phyloP scores from a whole-genome alignment of 805 yeast genomes.

The Sugiyamaella mastotermitis region DNA sequence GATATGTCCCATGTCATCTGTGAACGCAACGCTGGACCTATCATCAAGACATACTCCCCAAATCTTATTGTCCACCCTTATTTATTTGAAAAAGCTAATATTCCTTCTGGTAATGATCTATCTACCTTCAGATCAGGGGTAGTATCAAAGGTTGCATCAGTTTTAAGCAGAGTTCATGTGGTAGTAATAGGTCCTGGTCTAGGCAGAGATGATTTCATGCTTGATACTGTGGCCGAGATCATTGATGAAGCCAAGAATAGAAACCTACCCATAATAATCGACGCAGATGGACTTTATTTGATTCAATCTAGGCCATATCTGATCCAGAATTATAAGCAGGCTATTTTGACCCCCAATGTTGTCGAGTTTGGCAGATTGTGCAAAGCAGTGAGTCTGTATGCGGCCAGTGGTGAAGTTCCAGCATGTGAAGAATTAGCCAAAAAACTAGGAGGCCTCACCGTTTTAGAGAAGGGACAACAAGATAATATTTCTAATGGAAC shows the following conservation, averaged over 20 bases:
- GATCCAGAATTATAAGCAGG: conserved; percentile 48
- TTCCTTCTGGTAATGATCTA: conserved; percentile 26
- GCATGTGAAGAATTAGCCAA: conserved; percentile 36
- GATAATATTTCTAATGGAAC: conserved; percentile 60
- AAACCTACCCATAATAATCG: conserved; percentile 69
- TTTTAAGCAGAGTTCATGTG: conserved; percentile 67
- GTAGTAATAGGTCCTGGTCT: conserved; percentile 91
- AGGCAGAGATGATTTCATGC: conserved; percentile 73
- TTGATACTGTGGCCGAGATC: conserved; percentile 50
- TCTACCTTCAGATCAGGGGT: no score
- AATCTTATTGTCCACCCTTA: conserved; percentile 96
- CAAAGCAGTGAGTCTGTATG: conserved; percentile 35
- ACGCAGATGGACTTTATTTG: conserved; percentile 82
- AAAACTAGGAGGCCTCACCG: conserved; percentile 47
- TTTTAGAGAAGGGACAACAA: conserved; percentile 65
- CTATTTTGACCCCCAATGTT: conserved; percentile 83
- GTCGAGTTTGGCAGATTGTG: conserved; percentile 72
- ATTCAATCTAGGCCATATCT: conserved; percentile 53
- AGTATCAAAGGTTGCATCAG: conserved; percentile 46
- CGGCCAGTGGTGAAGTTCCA: conserved; percentile 14
- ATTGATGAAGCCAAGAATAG: conserved; percentile 51
- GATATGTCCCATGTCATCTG: conserved; percentile 90
- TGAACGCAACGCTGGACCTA: conserved; percentile 67
- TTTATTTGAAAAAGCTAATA: conserved; percentile 40
- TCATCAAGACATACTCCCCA: conserved; percentile 84